Base-by-base conservation (phyloP, 1,139 yeast species). In the Debaryomycetaceae sp. region DNA sequence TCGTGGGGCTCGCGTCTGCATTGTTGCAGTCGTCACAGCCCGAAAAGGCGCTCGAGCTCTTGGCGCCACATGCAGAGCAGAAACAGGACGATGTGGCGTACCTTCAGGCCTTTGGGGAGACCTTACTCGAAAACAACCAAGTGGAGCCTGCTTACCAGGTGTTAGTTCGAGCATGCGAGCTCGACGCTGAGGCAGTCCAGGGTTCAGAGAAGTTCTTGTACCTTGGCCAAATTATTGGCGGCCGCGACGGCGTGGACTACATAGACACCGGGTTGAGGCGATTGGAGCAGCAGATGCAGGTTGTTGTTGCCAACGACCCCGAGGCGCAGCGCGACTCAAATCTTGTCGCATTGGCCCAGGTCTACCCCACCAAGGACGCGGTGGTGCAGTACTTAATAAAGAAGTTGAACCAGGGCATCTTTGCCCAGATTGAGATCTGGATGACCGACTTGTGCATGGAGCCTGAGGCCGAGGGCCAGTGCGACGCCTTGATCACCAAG, bases 361-460 rank as follows among this genome's bases (percentile, higher is more conserved):
- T 64, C 4, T 65, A 65, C 46, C 44, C 52, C 6, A 46, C 56
- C 5, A 43, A 60, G 43, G 45, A 37, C 20, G 36, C 41, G 9
- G 45, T 61, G 30, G 47, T 49, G 1, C 53, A 53, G 22, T 67
- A 73, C 44, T 53, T 83, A 18, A 49, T 69, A 32, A 65, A 64
- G 39, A 79, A 78, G 47, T 45, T 79, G 34, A 78, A 83, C 42
- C 83, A 78, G 49, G 96, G 93, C 0, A 65, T 86, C 18, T 79
- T 89, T 43, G 83, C 96, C 8, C 72, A 82, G 61, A 83, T 91
- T 46, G 99, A 91, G 57, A 85, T 93, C 38, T 91, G 97, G 96
- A 91, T 91, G 98, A 93, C 99, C 1, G 99, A 91, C 61, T 66
- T 91, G 42, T 89, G 97, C 53, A 88, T 89, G 96, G 95, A 85